Percentiles rank a stretch among this genome's conserved stretches.
Conservation (phyloP, 306 rosid genomes). For the Boehmeria nivea region DNA sequence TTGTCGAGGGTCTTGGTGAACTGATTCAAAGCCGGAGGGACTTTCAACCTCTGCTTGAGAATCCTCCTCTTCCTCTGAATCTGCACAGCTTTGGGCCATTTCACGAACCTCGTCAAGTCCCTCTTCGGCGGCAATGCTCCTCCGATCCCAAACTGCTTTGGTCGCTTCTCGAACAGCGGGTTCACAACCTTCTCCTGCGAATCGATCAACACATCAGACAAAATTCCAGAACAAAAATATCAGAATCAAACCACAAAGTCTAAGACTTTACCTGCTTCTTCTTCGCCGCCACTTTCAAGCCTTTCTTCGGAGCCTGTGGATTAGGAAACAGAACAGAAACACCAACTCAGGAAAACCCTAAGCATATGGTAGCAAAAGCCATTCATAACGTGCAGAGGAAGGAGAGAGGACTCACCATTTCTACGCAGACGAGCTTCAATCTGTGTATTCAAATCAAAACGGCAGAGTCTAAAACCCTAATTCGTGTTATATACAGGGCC, state of each 20-base stretch:
- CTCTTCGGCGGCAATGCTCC: constrained; percentile 84
- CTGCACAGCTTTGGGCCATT: constrained; percentile 75
- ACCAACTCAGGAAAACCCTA: too few relatives aligned
- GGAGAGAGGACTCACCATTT: too few relatives aligned
- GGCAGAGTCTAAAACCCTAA: too few relatives aligned
- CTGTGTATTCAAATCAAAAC: too few relatives aligned
- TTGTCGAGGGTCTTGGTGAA: constrained; percentile 77
- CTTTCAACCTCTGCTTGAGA: constrained; percentile 77
- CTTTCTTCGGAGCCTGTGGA: constrained; percentile 48
- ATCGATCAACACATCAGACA: background rate
- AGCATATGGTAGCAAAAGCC: too few relatives aligned
- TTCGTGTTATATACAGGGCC: too few relatives aligned
- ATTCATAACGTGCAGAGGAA: too few relatives aligned
- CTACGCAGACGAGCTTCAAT: too few relatives aligned
- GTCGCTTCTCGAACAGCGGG: constrained; percentile 76
- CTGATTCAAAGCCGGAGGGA: constrained; percentile 76
- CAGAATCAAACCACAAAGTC: background rate
- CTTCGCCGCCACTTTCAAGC: constrained; percentile 41
- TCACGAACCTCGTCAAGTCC: constrained; percentile 66
- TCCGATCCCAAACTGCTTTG: constrained; percentile 78
- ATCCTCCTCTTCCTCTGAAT: constrained; percentile 74
- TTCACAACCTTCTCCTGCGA: constrained; percentile 51
- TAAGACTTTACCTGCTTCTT: constrained; percentile 36
- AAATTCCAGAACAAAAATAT: background rate
- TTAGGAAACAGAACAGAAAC: background rate